Evolutionary conservation across 1,139 yeast genomes (phyloP).

Genomic region (Taphrina sp.): DNA sequence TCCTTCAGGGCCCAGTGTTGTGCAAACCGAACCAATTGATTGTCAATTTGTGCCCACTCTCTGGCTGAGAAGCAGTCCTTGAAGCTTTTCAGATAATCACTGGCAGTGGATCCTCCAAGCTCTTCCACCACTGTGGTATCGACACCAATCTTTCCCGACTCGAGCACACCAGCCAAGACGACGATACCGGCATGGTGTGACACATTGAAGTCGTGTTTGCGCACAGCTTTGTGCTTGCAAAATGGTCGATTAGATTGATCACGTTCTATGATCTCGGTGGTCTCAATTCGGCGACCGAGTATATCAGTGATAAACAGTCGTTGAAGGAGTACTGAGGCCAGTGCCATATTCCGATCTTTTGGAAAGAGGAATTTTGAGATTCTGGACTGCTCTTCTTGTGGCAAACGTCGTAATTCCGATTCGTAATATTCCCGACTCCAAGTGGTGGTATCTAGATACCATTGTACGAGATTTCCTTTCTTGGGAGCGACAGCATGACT

Average conservation of each 20-base stretch:
- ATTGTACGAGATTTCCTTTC: neutral
- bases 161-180: slow-evolving; percentile 33
- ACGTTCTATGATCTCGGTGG: slow-evolving; percentile 1
- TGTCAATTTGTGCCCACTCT: slow-evolving; percentile 31
- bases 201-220: slow-evolving; percentile 36
- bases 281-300: neutral
- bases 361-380: slow-evolving; percentile 10
- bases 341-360: slow-evolving; percentile 21
- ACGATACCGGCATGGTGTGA: slow-evolving; percentile 38
- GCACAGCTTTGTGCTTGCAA: slow-evolving; percentile 5
- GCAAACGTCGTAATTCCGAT: neutral
- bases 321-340: slow-evolving; percentile 22
- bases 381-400: neutral
- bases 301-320: slow-evolving; percentile 11
- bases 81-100: slow-evolving; percentile 34
- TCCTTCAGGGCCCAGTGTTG: slow-evolving; percentile 39
- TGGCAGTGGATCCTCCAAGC: neutral
- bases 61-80: slow-evolving; percentile 34
- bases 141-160: slow-evolving; percentile 34
- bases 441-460: slow-evolving; percentile 6
- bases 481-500: slow-evolving; percentile 6
- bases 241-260: slow-evolving; percentile 15
- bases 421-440: slow-evolving; percentile 3
- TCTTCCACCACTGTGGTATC: slow-evolving; percentile 33
- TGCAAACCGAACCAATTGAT: slow-evolving; percentile 20